Evolutionary conservation across 2,329 filamentous ascomycete species (phyloP), one percentile per base, ranked within the genome.

Genomic region (Acephala macrosclerotiorum): DNA sequence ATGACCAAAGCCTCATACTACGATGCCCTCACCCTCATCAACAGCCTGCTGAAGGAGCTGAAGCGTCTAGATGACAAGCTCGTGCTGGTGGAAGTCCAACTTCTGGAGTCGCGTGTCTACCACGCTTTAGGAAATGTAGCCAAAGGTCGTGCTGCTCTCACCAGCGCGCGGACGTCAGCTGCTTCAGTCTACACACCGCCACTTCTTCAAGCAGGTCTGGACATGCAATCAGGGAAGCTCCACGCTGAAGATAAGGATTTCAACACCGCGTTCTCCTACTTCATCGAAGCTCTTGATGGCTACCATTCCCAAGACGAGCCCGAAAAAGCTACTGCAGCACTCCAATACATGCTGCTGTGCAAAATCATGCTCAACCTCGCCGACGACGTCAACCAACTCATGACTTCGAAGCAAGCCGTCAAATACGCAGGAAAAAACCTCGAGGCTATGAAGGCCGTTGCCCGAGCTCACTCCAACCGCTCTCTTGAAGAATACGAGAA

Each of bases 341-440:
- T 99, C 71, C 96, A 99, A 84, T 99, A 99, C 85, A 99, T 99
- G 96, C 88, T 99, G 62, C 89, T 99, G 40, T 98, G 96, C 89
- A 99, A 99, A 85, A 96, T 99, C 80, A 99, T 99, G 96, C 87
- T 99, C 73, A 99, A 99, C 82, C 86, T 96, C 47, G 93, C 89
- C 71, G 94, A 98, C 83, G 96, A 99, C 79, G 95, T 99, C 79
- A 97, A 95, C 81, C 89, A 91, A 77, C 88, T 99, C 72, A 93
- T 99, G 89, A 89, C 91, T 35, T 96, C 93, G 62, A 99, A 99
- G 86, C 94, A 97, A 80, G 96, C 96, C 45, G 89, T 96, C 77
- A 96, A 96, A 81, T 98, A 99, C 78, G 94, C 94, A 36, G 94
- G 95, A 74, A 93, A 95, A 81, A 96, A 93, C 77, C 89, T 99